Conservation (phyloP, 2,329 filamentous ascomycete species). For the Cercospora janseana region DNA sequence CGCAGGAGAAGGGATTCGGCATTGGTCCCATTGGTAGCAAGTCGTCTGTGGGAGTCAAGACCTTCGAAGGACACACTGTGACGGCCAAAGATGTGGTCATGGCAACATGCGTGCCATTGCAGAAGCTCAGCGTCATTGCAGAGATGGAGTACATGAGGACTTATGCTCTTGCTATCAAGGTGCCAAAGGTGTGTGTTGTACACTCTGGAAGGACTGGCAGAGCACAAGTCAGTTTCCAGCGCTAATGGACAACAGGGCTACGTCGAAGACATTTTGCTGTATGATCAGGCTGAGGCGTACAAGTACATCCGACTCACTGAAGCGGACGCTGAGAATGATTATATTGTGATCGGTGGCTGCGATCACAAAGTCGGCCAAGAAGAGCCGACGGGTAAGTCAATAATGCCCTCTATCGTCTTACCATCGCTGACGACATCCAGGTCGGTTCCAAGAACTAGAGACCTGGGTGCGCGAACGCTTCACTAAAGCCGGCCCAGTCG, state of each 20-base stretch:
- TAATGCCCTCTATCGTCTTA: too few relatives aligned
- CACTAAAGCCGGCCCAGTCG: constrained; percentile 49
- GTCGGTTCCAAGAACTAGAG: constrained; percentile 53
- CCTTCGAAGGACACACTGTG: constrained; percentile 49
- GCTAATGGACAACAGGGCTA: too few relatives aligned
- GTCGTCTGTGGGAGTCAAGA: constrained; percentile 46
- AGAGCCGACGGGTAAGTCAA: constrained; percentile 28
- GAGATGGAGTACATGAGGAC: constrained; percentile 56
- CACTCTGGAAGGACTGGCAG: too few relatives aligned
- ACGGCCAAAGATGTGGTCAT: constrained; percentile 52
- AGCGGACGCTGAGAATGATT: constrained; percentile 55
- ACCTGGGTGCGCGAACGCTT: constrained; percentile 55
- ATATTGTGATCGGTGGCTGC: constrained; percentile 56
- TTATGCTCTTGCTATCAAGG: constrained; percentile 57
- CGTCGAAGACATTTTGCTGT: constrained; percentile 56
- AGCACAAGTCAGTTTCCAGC: too few relatives aligned
- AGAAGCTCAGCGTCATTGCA: constrained; percentile 54
- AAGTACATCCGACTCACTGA: constrained; percentile 56
- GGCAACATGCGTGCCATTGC: constrained; percentile 56
- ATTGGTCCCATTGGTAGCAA: constrained; percentile 48
- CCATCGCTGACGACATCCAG: background rate
- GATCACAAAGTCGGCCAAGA: constrained; percentile 60
- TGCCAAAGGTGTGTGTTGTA: constrained; percentile 46
- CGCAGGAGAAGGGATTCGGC: constrained; percentile 51
- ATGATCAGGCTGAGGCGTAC: constrained; percentile 56